Conservation (phyloP, 2,329 filamentous ascomycete species). For the Alternaria ventricosa region DNA sequence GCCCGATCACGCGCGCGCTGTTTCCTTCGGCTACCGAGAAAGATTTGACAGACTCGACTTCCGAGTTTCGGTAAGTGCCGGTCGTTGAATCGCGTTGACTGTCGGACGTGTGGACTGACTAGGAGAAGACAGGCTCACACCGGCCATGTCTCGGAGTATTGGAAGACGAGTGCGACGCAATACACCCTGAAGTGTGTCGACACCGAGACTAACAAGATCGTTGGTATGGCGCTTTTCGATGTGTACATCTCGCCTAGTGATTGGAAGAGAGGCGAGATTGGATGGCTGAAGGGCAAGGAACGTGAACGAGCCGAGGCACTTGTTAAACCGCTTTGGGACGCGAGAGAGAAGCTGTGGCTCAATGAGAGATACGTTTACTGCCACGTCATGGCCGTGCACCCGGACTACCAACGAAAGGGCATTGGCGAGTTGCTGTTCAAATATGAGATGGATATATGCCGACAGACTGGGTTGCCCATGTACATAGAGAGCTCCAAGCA, state of each 20-base stretch:
- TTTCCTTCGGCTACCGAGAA: constrained; percentile 45
- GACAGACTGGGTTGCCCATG: constrained; percentile 50
- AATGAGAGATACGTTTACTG: constrained; percentile 32
- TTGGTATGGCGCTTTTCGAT: constrained; percentile 58
- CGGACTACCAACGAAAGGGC: constrained; percentile 51
- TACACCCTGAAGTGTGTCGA: constrained; percentile 60
- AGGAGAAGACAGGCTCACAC: constrained; percentile 50
- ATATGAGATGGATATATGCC: constrained; percentile 46
- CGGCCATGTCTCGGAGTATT: constrained; percentile 50
- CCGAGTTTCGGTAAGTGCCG: constrained; percentile 30
- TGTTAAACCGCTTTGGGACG: constrained; percentile 47
- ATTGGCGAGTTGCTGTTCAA: constrained; percentile 53
- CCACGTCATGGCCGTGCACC: constrained; percentile 56
- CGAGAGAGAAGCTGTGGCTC: constrained; percentile 29
- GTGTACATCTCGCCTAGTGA: constrained; percentile 53
- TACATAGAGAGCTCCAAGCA: constrained; percentile 58
- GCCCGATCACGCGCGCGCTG: constrained; percentile 52
- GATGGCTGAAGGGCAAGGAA: constrained; percentile 56
- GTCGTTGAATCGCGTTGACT: neutral
- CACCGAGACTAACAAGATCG: constrained; percentile 51
- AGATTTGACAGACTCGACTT: constrained; percentile 27
- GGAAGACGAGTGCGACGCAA: constrained; percentile 50
- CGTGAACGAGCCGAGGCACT: constrained; percentile 54
- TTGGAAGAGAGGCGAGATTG: constrained; percentile 53
- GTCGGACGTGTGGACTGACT: constrained; percentile 8